Percentiles rank a stretch among this genome's conserved stretches.
phyloP scores from a whole-genome alignment of 2,329 filamentous ascomycete genomes.

The Aaosphaeria pasadenensis region DNA sequence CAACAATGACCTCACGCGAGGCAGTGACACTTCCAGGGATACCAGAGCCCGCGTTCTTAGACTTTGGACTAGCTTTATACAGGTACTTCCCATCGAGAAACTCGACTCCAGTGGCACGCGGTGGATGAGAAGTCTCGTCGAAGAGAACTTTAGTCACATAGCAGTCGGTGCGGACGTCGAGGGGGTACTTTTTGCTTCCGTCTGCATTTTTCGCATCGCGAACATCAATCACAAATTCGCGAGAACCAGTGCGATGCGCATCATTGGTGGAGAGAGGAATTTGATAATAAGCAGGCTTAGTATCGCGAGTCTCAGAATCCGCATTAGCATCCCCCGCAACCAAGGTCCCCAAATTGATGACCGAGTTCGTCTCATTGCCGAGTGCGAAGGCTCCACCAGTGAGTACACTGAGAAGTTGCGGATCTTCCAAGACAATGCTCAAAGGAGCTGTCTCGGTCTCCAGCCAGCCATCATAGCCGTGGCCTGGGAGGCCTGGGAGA shows the following conservation, averaged over 20 bases:
- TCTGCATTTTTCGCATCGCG: slow-evolving; percentile 49
- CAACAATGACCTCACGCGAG: slow-evolving; percentile 30
- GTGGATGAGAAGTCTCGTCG: slow-evolving; percentile 59
- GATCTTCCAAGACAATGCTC: slow-evolving; percentile 51
- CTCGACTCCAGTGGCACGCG: slow-evolving; percentile 47
- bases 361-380: slow-evolving; percentile 37
- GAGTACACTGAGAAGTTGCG: slow-evolving; percentile 53
- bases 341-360: slow-evolving; percentile 34
- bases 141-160: slow-evolving; percentile 66
- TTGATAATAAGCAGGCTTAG: slow-evolving; percentile 52
- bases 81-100: slow-evolving; percentile 42
- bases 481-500: slow-evolving; percentile 41
- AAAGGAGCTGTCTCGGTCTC: slow-evolving; percentile 51
- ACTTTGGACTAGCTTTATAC: slow-evolving; percentile 42
- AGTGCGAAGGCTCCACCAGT: slow-evolving; percentile 53
- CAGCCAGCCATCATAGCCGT: slow-evolving; percentile 60
- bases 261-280: slow-evolving; percentile 55
- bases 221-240: slow-evolving; percentile 54
- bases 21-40: slow-evolving; percentile 33
- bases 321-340: slow-evolving; percentile 52
- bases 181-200: slow-evolving; percentile 53
- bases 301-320: slow-evolving; percentile 45
- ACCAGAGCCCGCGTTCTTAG: slow-evolving; percentile 27
- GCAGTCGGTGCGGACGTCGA: slow-evolving; percentile 59
- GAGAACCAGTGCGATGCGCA: slow-evolving; percentile 51